These are phyloP conservation scores for Pinus taeda DNA, from an alignment of 75 land plant species.

Conservation along the genomic window DNA sequence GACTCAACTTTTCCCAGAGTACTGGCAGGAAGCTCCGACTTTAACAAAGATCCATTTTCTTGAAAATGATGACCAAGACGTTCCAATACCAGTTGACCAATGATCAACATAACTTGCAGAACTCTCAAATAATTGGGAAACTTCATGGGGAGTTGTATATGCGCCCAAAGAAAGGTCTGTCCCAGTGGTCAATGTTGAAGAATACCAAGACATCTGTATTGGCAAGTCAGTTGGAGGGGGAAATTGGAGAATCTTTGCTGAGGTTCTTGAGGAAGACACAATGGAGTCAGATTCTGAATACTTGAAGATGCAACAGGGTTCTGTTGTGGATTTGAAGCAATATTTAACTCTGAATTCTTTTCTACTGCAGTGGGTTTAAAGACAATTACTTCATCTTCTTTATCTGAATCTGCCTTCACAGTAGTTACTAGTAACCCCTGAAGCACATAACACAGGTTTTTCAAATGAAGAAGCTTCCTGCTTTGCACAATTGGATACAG, in stretches of 20 bases:
- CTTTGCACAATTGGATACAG: no score
- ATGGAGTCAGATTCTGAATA: neutral
- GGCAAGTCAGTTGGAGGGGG: neutral
- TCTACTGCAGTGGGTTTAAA: conserved; percentile 51
- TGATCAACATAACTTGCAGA: conserved; percentile 2
- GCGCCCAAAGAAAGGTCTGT: neutral
- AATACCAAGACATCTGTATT: neutral
- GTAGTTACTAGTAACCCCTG: no score
- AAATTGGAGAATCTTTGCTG: no score
- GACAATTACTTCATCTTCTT: no score
- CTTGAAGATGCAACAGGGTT: neutral
- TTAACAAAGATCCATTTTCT: no score
- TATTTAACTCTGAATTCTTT: conserved; percentile 12
- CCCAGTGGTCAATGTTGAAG: neutral
- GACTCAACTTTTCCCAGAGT: no score
- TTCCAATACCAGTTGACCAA: conserved; percentile 8
- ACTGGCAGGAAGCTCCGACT: no score
- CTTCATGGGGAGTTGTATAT: conserved; percentile 4
- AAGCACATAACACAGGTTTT: no score
- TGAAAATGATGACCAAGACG: no score
- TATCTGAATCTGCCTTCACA: no score
- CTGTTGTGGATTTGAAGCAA: neutral
- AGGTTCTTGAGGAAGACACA: no score
- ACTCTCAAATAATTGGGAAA: neutral
- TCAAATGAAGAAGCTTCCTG: no score